phyloP scores from a whole-genome alignment of 2,329 filamentous ascomycete species.

The Phaeomoniella chlamydospora region DNA sequence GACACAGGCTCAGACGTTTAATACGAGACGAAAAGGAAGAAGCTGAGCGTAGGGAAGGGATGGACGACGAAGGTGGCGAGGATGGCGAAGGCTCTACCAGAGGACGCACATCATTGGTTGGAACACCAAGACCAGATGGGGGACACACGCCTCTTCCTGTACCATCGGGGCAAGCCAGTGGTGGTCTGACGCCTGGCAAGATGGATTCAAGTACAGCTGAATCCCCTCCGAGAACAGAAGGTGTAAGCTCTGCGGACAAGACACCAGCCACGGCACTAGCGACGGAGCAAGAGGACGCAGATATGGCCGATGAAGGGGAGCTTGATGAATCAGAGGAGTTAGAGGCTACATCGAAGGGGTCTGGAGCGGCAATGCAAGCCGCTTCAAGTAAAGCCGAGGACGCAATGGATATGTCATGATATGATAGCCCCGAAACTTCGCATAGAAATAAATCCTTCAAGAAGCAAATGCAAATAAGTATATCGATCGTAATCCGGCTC shows the following conservation, averaged over 20 bases:
- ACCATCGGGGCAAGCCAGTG: conserved; percentile 7
- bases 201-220: conserved; percentile 10
- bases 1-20: conserved; percentile 67
- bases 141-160: conserved; percentile 18
- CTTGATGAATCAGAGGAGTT: conserved; percentile 18
- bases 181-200: conserved; percentile 15
- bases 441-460: conserved; percentile 34
- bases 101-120: conserved; percentile 32
- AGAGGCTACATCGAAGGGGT: no score
- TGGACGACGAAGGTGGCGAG: conserved; percentile 48
- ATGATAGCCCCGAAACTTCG: conserved; percentile 30
- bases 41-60: conserved; percentile 73
- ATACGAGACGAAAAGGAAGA: conserved; percentile 91
- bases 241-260: conserved; percentile 17
- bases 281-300: conserved; percentile 38
- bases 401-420: background rate
- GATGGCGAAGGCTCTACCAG: conserved; percentile 33
- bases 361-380: no score
- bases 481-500: no score
- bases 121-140: conserved; percentile 32
- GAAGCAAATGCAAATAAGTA: no score
- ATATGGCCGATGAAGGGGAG: conserved; percentile 41
- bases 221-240: conserved; percentile 8
- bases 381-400: conserved; percentile 7
- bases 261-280: conserved; percentile 18